phyloP scores from a whole-genome alignment of 2,329 filamentous ascomycete genomes.

The Hypoxylon sp. region DNA sequence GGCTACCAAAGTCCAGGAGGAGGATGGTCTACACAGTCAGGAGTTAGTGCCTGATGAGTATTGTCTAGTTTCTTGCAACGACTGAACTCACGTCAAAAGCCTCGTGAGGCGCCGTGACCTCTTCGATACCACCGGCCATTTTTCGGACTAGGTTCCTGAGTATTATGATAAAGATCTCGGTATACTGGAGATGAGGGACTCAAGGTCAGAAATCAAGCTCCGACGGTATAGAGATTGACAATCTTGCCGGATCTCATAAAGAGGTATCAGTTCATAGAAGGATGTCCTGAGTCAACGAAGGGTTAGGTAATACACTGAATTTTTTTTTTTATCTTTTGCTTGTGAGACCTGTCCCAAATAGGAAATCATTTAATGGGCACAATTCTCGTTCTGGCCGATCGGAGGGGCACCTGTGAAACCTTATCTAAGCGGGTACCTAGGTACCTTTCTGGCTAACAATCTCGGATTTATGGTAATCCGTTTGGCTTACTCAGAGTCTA shows the following conservation, averaged over 20 bases:
- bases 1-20: constrained; percentile 76
- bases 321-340: neutral
- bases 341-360: constrained; percentile 6
- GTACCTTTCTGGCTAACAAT: no score
- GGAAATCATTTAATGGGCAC: neutral
- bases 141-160: neutral
- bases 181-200: neutral
- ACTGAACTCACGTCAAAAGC: constrained; percentile 56
- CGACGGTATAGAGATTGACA: neutral
- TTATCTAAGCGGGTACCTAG: neutral
- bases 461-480: no score
- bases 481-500: no score
- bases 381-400: neutral
- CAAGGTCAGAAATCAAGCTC: neutral
- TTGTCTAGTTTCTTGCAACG: neutral
- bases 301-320: constrained; percentile 1
- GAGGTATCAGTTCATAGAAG: neutral
- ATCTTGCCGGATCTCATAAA: neutral
- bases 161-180: neutral
- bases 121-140: constrained; percentile 4
- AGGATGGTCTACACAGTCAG: constrained; percentile 69
- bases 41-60: constrained; percentile 54
- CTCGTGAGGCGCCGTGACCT: constrained; percentile 54
- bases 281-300: neutral
- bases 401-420: neutral